phyloP scores from a whole-genome alignment of 148 eudicot species.

The Selenicereus undatus region DNA sequence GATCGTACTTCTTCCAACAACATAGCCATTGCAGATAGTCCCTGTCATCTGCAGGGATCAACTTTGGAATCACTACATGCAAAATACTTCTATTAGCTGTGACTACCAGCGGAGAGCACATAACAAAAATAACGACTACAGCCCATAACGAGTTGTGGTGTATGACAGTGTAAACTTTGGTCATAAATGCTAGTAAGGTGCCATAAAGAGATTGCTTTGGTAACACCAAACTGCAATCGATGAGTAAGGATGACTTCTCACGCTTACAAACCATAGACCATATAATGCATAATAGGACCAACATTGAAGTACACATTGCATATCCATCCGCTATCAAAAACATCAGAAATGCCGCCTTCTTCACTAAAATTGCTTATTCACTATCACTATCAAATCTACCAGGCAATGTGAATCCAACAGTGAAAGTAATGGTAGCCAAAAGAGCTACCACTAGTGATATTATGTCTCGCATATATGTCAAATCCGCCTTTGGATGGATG shows the following conservation, averaged over 20 bases:
- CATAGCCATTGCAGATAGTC: neutral
- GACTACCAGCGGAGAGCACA: neutral
- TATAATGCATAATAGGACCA: neutral
- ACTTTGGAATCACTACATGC: neutral
- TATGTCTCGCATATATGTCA: neutral
- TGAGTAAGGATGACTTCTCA: neutral
- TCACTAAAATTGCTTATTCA: neutral
- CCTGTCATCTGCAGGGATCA: neutral
- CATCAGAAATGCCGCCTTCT: neutral
- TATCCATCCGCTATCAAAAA: neutral
- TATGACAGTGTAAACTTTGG: neutral
- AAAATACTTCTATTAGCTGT: neutral
- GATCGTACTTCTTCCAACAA: too few relatives aligned
- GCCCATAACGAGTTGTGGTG: neutral
- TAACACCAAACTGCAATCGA: conserved; percentile 7
- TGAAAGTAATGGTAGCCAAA: conserved; percentile 14
- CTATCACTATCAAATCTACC: neutral
- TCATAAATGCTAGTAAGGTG: conserved; percentile 3
- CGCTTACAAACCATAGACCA: conserved; percentile 9
- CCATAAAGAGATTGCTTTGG: neutral
- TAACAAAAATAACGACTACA: neutral
- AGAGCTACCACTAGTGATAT: conserved; percentile 11
- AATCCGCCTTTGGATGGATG: neutral
- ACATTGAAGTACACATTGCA: conserved; percentile 5
- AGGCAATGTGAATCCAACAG: conserved; percentile 16